Evolutionary conservation across 306 rosid genomes (phyloP), one percentile per base, ranked within the genome.

Genomic region (Hippophae rhamnoides): DNA sequence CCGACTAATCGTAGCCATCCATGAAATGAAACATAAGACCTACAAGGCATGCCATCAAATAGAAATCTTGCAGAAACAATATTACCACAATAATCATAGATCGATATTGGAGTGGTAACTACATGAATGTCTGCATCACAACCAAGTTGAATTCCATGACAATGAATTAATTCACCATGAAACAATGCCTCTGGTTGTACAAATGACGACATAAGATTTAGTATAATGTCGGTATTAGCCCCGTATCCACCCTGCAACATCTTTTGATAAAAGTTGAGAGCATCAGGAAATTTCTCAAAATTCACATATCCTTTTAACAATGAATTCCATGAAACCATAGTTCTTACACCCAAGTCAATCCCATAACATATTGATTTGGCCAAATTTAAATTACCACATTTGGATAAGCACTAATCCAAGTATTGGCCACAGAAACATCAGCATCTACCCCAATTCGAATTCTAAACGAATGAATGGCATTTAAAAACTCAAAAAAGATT

Each of bases 291-390:
- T 49, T 68, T 74, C 41, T 50, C 75, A 52, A 75, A 78, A 50
- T 72, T 74, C 18, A 87, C 76, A 73, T 72, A 81, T 47, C 83
- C 82, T 26, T 83, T 80, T 49, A 86, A 81, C 75, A 83, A 61
- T 12, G 95, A 78, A 74, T 81, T 83, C 87, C 87, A 86, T 2
- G 95, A 86, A 57, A 86, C 82, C 64, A 77, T 82, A 50, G 95
- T 71, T 74, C 77, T 78, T 61, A 47, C 55, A 68, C 12, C 43
- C 66, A 18, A 26, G 52, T 76, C 83, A 64, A 72, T 67, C 66
- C 70, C 76, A 59, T 76, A 40, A 54, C 83, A 83, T 42, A 78
- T 49, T 14, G 48, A 27, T 71, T 72, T 68, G 44, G 85, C 78
- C 0, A 69, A 79, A 44, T 56, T 69, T 70, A 81, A 55, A 67